These are phyloP conservation scores for Orobanche coerulescens DNA, from an alignment of 257 asterid species.

Conservation along the genomic window DNA sequence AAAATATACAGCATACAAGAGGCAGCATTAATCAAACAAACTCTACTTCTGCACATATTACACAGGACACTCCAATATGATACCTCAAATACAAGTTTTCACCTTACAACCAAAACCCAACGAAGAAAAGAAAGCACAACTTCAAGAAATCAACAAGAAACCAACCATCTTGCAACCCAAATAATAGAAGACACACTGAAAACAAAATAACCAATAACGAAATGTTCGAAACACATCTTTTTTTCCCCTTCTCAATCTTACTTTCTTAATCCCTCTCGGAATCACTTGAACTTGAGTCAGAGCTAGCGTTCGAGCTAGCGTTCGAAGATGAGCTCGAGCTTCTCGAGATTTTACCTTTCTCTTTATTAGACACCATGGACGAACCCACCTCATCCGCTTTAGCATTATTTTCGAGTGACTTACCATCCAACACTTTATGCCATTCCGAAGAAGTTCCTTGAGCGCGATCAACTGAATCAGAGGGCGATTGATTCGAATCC, in stretches of 20 bases:
- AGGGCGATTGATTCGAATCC: conserved; percentile 28
- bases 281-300: conserved; percentile 56
- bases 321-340: conserved; percentile 44
- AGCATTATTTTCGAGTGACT: conserved; percentile 17
- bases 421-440: conserved; percentile 22
- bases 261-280: conserved; percentile 39
- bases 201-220: not conserved
- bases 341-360: conserved; percentile 28
- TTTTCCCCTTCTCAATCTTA: not conserved
- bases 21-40: not conserved
- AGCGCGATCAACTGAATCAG: conserved; percentile 23
- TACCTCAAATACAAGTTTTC: not conserved
- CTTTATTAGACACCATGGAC: conserved; percentile 18
- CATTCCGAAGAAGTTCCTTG: not conserved
- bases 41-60: conserved; percentile 19
- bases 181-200: conserved; percentile 2
- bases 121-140: conserved; percentile 21
- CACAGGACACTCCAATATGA: conserved; percentile 18
- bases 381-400: conserved; percentile 25
- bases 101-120: conserved; percentile 10
- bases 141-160: conserved; percentile 50
- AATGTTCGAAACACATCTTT: not conserved
- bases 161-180: conserved; percentile 28
- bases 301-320: conserved; percentile 50
- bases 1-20: not conserved